Percentiles rank a stretch among this genome's conserved stretches.
Conservation (phyloP, 345 rosid species). For the Lepidium africanum region DNA sequence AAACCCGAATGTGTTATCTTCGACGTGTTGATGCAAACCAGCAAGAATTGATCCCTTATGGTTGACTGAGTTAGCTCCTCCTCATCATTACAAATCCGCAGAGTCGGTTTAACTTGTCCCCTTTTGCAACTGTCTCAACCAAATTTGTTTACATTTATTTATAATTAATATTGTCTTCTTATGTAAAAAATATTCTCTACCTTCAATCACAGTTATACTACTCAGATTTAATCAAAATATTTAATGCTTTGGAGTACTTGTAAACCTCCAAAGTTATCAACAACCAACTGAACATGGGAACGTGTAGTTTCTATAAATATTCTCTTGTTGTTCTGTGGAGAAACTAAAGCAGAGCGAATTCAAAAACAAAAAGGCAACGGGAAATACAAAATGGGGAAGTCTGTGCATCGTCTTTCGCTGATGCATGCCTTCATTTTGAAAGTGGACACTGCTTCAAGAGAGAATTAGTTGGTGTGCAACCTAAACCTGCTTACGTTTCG, state of each 20-base stretch:
- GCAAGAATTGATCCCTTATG: slow-evolving; percentile 68
- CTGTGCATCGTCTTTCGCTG: slow-evolving; percentile 2
- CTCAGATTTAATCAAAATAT: not conserved
- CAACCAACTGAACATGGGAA: slow-evolving; percentile 1
- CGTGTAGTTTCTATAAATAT: slow-evolving; percentile 4
- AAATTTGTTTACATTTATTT: no score
- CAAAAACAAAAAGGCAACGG: no score
- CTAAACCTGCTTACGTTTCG: no score
- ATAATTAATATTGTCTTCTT: not conserved
- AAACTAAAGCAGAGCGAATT: not conserved
- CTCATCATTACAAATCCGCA: slow-evolving; percentile 53
- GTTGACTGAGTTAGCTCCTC: slow-evolving; percentile 86
- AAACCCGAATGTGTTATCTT: slow-evolving; percentile 65
- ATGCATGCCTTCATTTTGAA: no score
- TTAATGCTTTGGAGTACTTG: not conserved
- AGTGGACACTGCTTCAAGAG: no score
- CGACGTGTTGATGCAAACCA: slow-evolving; percentile 77
- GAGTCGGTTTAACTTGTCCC: no score
- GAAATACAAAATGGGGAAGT: slow-evolving; percentile 9
- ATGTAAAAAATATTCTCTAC: not conserved
- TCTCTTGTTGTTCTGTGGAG: not conserved
- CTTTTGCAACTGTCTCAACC: no score
- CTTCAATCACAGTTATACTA: not conserved
- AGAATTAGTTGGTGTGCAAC: no score
- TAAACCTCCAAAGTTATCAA: not conserved